Evolutionary conservation across 805 yeast genomes (phyloP), one percentile per base, ranked within the genome.

Genomic region (Wickerhamiella australiensis): DNA sequence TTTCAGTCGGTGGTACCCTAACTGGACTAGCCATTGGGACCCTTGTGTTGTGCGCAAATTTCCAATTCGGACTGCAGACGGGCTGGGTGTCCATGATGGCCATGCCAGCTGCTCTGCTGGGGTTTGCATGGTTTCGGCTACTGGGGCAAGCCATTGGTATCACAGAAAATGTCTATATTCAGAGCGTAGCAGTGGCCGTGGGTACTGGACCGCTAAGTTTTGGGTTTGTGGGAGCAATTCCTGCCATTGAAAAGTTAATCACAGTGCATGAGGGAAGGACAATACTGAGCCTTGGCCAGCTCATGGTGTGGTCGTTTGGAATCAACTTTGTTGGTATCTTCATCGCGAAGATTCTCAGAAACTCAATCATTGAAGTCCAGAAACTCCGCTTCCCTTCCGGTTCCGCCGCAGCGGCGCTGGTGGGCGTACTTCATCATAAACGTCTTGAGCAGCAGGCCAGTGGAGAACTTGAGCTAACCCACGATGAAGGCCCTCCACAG

Each of bases 1-100:
- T 42, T 7, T 23, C 45, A 6, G 18, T 42, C 7, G 33, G 36
- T 5, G 33, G 41, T 23, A 45, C 47, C 17, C 7, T 45, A 5
- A 45, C 47, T 23, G 97, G 97, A 0, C 67, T 90, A 22, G 57
- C 69, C 1, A 86, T 90, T n/a, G 98, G 98, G 0, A 77, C 96
- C 0, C 67, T 90, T 23, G 88, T 92, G 27, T 70, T 92, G 22
- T 70, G 87, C 15, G 85, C 96, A 3, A 90, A 90, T 65, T 92
- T 92, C 67, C 97, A 90, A 62, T 90, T 90, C 63, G 98, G 97
- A 1, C 69, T 90, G 18, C 98, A 90, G 62, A 90, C 96, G 0
- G 98, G 98, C 1, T 90, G 98, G 98, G 96, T 92, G 5, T 86
- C 96, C 9, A 90, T 90, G 98, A 92, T 90, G 98, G 84, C 95